Evolutionary conservation across 495 filamentous ascomycete species (phyloP), one percentile per base, ranked within the genome.

Genomic region (Aspergillus heteromorphus): DNA sequence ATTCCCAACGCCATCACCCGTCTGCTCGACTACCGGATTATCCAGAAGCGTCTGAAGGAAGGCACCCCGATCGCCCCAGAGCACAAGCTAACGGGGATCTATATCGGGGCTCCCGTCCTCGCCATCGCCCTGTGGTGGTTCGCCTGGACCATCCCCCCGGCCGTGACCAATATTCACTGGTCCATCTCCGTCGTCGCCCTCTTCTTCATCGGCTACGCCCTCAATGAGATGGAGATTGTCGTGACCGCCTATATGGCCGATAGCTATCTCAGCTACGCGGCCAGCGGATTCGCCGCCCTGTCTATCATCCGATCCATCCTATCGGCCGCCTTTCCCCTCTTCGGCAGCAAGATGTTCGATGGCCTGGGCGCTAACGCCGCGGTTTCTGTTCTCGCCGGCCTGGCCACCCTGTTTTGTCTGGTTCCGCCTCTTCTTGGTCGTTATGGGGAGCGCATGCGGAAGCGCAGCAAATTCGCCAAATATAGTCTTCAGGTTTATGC

Each of bases 241-340:
- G 64, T 83, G 0, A 67, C 72, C 16, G 77, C 75, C 0, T 83
- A 83, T 52, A 67, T 83, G 11, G 73, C 77, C 14, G 79, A 82
- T 59, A 66, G 73, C 18, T 83, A 83, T 54, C 65, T 74, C 9
- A 70, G 71, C 34, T 80, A 79, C 55, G 73, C 77, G 0, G 75
- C 77, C 0, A 79, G 76, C 49, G 79, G 73, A 2, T 76, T 77
- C 40, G 77, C 78, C 8, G 72, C 77, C 0, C 55, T 83, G 48
- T 64, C 72, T 0, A 69, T 81, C 8, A 34, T 79, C 9, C 68
- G 79, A 2, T 73, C 75, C 0, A 30, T 75, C 8, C 49, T 80
- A 0, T 73, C 76, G 0, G 77, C 73, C 0, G 40, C 68, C 0
- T 76, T 81, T 49, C 78, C 77, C 1, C 65, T 81, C 0, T 73